Base-by-base conservation (phyloP, 108 stramenopile genomes). In the Nitzschia sp. region DNA sequence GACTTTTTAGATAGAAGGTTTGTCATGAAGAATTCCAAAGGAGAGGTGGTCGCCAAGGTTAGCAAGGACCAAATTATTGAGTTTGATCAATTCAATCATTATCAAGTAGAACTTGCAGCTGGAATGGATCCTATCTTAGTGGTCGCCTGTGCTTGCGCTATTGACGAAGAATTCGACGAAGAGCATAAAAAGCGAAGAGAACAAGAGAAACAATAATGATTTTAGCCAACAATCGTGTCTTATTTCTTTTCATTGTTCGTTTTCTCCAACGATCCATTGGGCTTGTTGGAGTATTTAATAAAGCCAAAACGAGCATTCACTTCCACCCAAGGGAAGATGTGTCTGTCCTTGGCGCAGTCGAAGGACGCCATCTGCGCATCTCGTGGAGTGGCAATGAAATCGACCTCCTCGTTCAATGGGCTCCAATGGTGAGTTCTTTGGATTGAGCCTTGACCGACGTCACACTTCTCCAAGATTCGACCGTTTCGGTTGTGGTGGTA, bases 271-370 rank as follows among this genome's bases (percentile, higher is more conserved):
- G 17, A 19, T 19, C 17, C n/a, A 19, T 51, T 51, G 49, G 49
- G 13, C 49, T 8, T 51, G n/a, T n/a, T n/a, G n/a, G 49, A 51
- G 49, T 51, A 51, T 18, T 76, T 75, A 45, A 95, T 93, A 35
- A 95, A 85, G 1, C 91, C 94, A 78, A 95, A 95, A 11, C 91
- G 79, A 21, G 84, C 91, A 54, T 95, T 92, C 2, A 91, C 90
- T 64, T 93, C 91, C 8, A 91, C 88, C 83, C 87, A 92, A 11
- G 94, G 91, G 48, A 91, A 90, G 15, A 95, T 77, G 49, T 93
- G 94, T 9, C 94, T 65, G 68, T 95, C 94, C 68, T 95, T 92
- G 11, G 94, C 94, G 68, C 91, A 95, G 45, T 92, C 90, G 60
- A 93, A 93, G 0, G 80, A 76, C 58, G 76, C 86, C 27, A 79